Evolutionary conservation across 176 grass and related monocot species (phyloP).

Genomic region (Carex littledalei): DNA sequence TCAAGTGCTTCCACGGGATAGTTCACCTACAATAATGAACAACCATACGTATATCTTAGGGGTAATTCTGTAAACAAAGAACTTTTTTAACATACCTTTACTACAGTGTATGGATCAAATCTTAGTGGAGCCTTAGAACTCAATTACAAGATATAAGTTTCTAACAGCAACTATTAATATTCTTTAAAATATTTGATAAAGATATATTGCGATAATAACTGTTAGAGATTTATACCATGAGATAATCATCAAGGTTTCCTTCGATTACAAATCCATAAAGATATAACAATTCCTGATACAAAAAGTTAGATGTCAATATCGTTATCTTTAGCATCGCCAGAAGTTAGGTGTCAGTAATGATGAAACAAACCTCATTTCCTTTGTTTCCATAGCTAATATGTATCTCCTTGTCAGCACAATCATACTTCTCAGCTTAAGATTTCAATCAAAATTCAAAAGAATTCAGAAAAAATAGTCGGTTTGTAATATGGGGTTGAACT

Average conservation of each 20-base stretch:
- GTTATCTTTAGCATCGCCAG: background rate
- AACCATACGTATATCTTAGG: background rate
- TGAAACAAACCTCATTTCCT: constrained; percentile 80
- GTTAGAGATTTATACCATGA: constrained; percentile 14
- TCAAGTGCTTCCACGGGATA: constrained; percentile 86
- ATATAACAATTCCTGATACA: constrained; percentile 75
- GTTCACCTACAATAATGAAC: constrained; percentile 56
- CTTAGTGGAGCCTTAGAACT: background rate
- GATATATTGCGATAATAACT: background rate
- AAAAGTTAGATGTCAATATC: constrained; percentile 2
- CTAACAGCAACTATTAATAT: background rate
- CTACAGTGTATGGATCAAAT: background rate
- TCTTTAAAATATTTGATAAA: background rate
- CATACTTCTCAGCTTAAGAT: constrained; percentile 40
- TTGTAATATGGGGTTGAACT: background rate
- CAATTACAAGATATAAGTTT: background rate
- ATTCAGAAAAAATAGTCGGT: constrained; percentile 10
- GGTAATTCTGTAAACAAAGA: background rate
- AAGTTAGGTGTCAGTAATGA: background rate
- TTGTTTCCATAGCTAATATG: constrained; percentile 93
- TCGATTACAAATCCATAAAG: constrained; percentile 93
- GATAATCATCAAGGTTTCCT: constrained; percentile 89
- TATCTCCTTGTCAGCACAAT: constrained; percentile 66
- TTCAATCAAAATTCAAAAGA: constrained; percentile 21
- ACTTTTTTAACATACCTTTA: constrained; percentile 3